These are phyloP conservation scores for Rubroshorea leprosula DNA, from an alignment of 345 rosid genomes.

Conservation along the genomic window DNA sequence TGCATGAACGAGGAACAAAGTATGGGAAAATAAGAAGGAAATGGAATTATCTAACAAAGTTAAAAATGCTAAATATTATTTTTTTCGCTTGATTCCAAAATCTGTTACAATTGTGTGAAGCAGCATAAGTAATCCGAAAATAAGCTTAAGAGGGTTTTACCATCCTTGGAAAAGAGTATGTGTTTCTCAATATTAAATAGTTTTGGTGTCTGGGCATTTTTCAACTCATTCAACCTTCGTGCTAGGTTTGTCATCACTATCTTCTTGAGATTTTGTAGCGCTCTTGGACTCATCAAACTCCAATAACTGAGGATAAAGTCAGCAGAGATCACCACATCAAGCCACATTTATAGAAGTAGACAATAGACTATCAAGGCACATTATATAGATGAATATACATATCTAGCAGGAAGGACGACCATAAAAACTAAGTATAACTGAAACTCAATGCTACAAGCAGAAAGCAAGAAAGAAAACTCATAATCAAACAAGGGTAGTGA, in stretches of 20 bases:
- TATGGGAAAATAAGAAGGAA: too few species aligned
- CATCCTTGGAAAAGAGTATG: neutral
- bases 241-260: conserved; percentile 25
- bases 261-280: conserved; percentile 20
- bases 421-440: too few species aligned
- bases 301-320: conserved; percentile 73
- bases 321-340: too few species aligned
- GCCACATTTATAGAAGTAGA: too few species aligned
- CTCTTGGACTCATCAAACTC: conserved; percentile 79
- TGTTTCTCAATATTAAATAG: neutral
- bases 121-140: conserved; percentile 28
- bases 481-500: neutral
- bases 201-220: neutral
- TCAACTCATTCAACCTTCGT: conserved; percentile 37
- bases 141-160: conserved; percentile 6
- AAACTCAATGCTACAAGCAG: too few species aligned
- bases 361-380: too few species aligned
- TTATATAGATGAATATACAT: too few species aligned
- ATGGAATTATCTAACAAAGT: neutral
- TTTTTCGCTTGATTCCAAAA: conserved; percentile 33
- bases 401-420: too few species aligned
- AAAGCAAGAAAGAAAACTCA: too few species aligned
- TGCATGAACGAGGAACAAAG: too few species aligned
- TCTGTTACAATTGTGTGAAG: conserved; percentile 29
- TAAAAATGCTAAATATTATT: conserved; percentile 16